These are phyloP conservation scores for Chrysopogon serrulatus DNA, from an alignment of 176 grass and related monocot genomes.

Conservation along the genomic window DNA sequence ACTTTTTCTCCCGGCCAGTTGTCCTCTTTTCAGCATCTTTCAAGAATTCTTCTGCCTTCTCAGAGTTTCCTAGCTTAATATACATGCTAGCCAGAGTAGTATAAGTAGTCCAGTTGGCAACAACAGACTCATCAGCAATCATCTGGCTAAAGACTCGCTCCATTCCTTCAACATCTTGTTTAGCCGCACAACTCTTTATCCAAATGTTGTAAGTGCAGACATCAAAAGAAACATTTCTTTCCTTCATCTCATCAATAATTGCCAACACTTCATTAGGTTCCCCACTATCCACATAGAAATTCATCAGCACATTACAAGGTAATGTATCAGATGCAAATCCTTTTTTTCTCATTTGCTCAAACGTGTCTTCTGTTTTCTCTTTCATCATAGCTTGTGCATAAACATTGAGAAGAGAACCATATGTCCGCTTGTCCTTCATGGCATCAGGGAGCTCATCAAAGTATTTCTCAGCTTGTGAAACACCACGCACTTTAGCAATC, in stretches of 20 bases:
- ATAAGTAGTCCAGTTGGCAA: constrained; percentile 89
- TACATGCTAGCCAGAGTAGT: constrained; percentile 85
- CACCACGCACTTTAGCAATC: constrained; percentile 65
- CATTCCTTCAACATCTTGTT: constrained; percentile 64
- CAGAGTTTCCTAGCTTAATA: constrained; percentile 56
- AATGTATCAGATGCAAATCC: constrained; percentile 61
- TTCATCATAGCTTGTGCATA: constrained; percentile 72
- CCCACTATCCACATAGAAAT: constrained; percentile 68
- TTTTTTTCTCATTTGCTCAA: constrained; percentile 68
- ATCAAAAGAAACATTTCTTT: constrained; percentile 60
- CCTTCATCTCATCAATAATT: constrained; percentile 76
- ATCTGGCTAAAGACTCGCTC: constrained; percentile 58
- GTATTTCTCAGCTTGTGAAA: constrained; percentile 63
- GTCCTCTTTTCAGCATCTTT: constrained; percentile 84
- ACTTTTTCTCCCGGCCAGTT: constrained; percentile 61
- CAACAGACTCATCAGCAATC: constrained; percentile 59
- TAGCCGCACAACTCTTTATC: constrained; percentile 77
- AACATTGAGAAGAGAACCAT: constrained; percentile 87
- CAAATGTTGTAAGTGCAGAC: constrained; percentile 88
- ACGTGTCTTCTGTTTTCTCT: constrained; percentile 63
- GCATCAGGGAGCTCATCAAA: constrained; percentile 67
- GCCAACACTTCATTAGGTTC: constrained; percentile 48
- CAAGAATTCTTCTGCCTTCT: constrained; percentile 71
- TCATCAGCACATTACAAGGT: constrained; percentile 92
- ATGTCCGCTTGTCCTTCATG: constrained; percentile 73